Base-by-base conservation (phyloP, 495 filamentous ascomycete species). In the Pseudoneurospora amorphoporcata region DNA sequence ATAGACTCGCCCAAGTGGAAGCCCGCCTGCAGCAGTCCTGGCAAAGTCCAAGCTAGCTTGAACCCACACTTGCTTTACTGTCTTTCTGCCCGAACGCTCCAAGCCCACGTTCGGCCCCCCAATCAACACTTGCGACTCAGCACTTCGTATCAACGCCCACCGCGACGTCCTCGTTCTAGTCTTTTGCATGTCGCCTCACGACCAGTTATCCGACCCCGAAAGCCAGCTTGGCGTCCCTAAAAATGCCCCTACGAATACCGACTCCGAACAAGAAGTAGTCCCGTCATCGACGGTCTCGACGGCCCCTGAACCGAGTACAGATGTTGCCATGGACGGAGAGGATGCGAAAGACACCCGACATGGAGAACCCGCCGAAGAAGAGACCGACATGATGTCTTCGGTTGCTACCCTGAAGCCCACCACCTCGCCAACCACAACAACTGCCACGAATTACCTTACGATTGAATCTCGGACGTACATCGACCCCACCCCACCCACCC, bases 401-500 rank as follows among this genome's bases (percentile, higher is more conserved):
- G 82, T 85, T 41, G 83, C 85, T 17, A 88, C 86, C 23, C 71
- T 88, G 72, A 86, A 83, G 58, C 84, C 84, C 32, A 73, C 80
- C n/a, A 84, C 81, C 19, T 71, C 43, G 38, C 76, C 77, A 3
- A 71, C 79, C 3, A 75, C 78, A 1, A 78, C 78, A 6, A 76
- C 79, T 7, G 75, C 78, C 68, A 81, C 80, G 35, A 81, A 84
- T 61, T 83, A 79, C 69, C 76, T 86, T 32, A 82, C 79, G 6
- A 79, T 83, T 38, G 84, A 83, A 41, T 77, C 81, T 4, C 71
- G 68, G 39, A 74, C 83, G 6, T 93, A 94, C 76, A 81, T 91
- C 58, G 90, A 90, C 73, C 86, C 89, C 37, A 89, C 88, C 4
- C 85, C 90, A 4, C 87, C 86, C 7, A 90, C 90, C 12, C 89